Conservation (phyloP, 2,329 filamentous ascomycete species). For the Xylaria sp. region DNA sequence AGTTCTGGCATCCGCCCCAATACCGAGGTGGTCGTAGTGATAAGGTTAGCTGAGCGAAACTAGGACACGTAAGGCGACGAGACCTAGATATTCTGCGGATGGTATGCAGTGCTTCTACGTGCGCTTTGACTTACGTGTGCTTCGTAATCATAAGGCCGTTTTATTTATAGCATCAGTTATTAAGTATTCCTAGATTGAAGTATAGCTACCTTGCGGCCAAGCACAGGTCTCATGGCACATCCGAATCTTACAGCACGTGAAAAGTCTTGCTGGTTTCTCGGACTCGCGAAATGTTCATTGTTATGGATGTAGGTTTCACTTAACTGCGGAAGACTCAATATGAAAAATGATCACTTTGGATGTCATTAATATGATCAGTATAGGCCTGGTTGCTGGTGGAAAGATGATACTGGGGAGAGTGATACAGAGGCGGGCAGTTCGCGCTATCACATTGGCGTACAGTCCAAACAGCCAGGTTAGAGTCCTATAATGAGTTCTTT, state of each 20-base stretch:
- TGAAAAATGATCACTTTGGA: not conserved
- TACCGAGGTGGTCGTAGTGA: no score
- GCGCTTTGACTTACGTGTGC: no score
- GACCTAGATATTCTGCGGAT: conserved; percentile 1
- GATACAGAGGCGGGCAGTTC: not conserved
- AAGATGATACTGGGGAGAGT: not conserved
- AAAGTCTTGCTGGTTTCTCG: not conserved
- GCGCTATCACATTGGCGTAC: not conserved
- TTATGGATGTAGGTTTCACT: not conserved
- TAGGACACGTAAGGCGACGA: not conserved
- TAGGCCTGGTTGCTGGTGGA: not conserved
- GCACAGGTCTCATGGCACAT: not conserved
- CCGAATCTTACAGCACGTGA: not conserved
- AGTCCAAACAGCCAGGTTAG: not conserved
- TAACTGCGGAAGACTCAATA: not conserved
- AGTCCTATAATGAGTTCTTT: not conserved
- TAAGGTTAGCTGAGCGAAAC: not conserved
- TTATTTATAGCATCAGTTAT: not conserved
- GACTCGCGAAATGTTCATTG: conserved; percentile 1
- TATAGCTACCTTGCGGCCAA: conserved; percentile 4
- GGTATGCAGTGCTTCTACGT: conserved; percentile 5
- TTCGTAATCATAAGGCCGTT: no score
- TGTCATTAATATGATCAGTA: conserved; percentile 2
- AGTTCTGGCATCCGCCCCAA: no score
- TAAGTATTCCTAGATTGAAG: not conserved